Conservation (phyloP, 2,329 filamentous ascomycete genomes). For the Chaetomiaceae sp. region DNA sequence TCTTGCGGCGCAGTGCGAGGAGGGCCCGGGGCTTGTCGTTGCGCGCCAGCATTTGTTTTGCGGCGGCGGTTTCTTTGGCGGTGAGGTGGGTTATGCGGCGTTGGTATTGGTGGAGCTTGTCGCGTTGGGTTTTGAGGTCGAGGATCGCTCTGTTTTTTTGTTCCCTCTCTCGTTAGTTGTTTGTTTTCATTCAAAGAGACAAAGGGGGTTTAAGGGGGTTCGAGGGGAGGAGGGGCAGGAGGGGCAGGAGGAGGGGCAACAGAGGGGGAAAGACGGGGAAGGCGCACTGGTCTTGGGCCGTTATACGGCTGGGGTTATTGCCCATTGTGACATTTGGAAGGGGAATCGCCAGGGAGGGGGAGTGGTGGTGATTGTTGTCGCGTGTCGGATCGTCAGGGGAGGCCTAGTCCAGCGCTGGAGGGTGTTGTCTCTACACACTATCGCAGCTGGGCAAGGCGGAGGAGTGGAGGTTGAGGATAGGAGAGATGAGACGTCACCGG, state of each 20-base stretch:
- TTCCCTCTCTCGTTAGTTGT: too few species aligned
- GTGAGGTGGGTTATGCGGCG: slow-evolving; percentile 83
- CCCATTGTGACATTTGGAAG: slow-evolving; percentile 42
- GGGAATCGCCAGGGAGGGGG: background rate
- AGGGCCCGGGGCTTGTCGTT: slow-evolving; percentile 79
- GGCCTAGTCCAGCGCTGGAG: background rate
- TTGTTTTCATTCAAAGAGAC: background rate
- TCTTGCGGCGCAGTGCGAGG: slow-evolving; percentile 86
- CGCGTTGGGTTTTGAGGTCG: slow-evolving; percentile 94
- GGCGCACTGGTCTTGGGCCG: slow-evolving; percentile 76
- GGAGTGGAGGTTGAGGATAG: background rate
- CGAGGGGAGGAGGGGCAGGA: slow-evolving; percentile 1
- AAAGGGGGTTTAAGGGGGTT: too few species aligned
- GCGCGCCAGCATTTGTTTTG: slow-evolving; percentile 72
- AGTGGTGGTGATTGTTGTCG: background rate
- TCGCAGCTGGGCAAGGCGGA: background rate
- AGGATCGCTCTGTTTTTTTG: slow-evolving; percentile 75
- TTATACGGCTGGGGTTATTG: slow-evolving; percentile 53
- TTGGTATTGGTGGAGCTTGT: slow-evolving; percentile 95
- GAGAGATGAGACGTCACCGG: slow-evolving; percentile 15
- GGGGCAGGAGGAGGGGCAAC: slow-evolving; percentile 1
- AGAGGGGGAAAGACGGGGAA: slow-evolving; percentile 5
- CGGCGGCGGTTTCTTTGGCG: slow-evolving; percentile 79
- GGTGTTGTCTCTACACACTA: background rate
- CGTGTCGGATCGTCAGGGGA: background rate